Base-by-base conservation (phyloP, 73 alveolate species). In the Paramecium bursaria region DNA sequence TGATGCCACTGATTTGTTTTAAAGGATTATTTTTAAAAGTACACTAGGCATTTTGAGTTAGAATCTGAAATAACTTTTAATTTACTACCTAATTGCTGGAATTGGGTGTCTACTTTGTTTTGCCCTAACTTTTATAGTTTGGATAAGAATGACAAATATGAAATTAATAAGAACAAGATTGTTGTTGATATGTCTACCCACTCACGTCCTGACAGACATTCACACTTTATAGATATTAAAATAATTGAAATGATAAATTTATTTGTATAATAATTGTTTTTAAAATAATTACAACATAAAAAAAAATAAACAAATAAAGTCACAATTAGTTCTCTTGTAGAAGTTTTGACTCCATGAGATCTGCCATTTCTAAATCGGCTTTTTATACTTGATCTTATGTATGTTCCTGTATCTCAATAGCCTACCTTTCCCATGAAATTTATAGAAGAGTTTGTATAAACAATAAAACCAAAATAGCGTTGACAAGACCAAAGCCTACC, bases 141-240 rank as follows among this genome's bases (percentile, higher is more conserved):
- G 26, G 9, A 67, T 67, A 1, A 67, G 33, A 14, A 31, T 39
- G 21, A 67, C 82, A 0, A 67, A 67, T 39, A 67, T 39, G 33
- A 67, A 19, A 17, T 67, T 67, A 67, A 67, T 67, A 2, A 15
- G 82, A 6, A 67, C 39, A 2, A 67, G 82, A 42, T 67, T 67
- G 23, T 42, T 57, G 7, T 39, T 67, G 3, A 42, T 67, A 21
- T 39, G 42, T n/a, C 11, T 67, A 42, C 82, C 82, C 3, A 67
- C 44, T 21, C 22, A 42, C 15, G 33, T 67, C 14, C 14, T 67
- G 21, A 67, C 82, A 39, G 82, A 67, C 26, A 39, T 39, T 39
- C 82, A 67, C 14, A 67, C 82, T 39, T 39, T 67, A 67, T 67
- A 53, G 21, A 19, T 35, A 57, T 42, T 67, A 42, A 67, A 67